Base-by-base conservation (phyloP, 169 alveolate species). In the Plasmodium cynomolgi region DNA sequence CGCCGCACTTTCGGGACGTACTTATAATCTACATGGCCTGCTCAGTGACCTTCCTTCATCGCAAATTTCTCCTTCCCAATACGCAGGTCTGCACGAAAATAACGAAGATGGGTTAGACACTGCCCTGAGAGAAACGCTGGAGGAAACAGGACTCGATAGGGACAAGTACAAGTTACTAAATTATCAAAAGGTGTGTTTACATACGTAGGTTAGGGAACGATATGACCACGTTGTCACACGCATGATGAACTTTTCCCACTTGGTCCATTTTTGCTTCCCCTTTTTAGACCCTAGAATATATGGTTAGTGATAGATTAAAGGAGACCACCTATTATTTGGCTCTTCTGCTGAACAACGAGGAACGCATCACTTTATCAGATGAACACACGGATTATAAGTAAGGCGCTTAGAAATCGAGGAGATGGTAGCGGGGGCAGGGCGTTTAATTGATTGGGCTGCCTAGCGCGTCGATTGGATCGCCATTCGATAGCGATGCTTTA, bases 311-410 rank as follows among this genome's bases (percentile, higher is more conserved):
- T 31, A 84, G 41, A 56, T 93, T 83, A 81, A 96, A 96, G 86
- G 97, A 96, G 83, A 93, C 96, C 62, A 93, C 92, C 5, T 96
- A 96, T 58, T 95, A 91, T 79, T 86, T 96, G 39, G 97, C 96
- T 20, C 91, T 93, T 54, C 91, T 96, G 86, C 79, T 73, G 47
- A 95, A 95, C 72, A 90, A 91, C 9, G 92, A 83, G 20, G 58
- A 93, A 33, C 44, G 62, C 23, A 72, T 96, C 29, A 93, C 73
- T 9, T 95, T 96, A 54, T 96, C 97, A 15, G 95, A 96, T 54
- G 97, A 96, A 41, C 97, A 96, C 95, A 92, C 96, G 29, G 96
- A 95, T 68, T 94, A 84, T 86, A 96, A 91, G 97, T 96, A 81
- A 54, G 93, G 68, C 17, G 33, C 20, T 9, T 37, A 4, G 37